Evolutionary conservation across 495 filamentous ascomycete genomes (phyloP).

Genomic region (Xylaria cubensis): DNA sequence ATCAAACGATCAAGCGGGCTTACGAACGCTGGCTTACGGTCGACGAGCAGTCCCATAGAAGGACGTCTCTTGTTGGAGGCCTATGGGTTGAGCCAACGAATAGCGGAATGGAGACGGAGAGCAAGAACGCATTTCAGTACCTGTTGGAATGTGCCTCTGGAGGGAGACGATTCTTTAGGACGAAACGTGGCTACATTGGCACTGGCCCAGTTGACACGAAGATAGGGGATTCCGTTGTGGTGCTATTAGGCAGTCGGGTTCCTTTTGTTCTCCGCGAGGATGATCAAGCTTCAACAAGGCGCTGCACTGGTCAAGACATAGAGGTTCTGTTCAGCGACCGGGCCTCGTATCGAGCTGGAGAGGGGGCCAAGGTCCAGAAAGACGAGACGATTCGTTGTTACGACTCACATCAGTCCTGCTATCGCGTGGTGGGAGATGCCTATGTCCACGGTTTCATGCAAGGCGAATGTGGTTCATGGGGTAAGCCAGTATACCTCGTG

Average conservation of each 20-base stretch:
- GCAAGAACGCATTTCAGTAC: slow-evolving; percentile 34
- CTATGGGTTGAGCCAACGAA: slow-evolving; percentile 24
- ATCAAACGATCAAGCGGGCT: slow-evolving; percentile 7
- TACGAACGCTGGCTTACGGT: slow-evolving; percentile 27
- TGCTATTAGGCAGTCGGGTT: slow-evolving; percentile 32
- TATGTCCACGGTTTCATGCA: slow-evolving; percentile 36
- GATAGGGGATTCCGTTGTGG: slow-evolving; percentile 29
- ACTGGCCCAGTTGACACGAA: slow-evolving; percentile 31
- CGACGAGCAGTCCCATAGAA: slow-evolving; percentile 22
- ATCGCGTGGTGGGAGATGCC: slow-evolving; percentile 30
- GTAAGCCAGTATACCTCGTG: slow-evolving; percentile 2
- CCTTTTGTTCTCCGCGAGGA: slow-evolving; percentile 31
- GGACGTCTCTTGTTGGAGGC: slow-evolving; percentile 30
- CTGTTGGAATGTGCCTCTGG: slow-evolving; percentile 32
- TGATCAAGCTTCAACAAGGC: background rate
- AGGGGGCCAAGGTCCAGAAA: slow-evolving; percentile 2
- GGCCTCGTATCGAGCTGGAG: slow-evolving; percentile 15
- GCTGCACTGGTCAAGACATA: background rate
- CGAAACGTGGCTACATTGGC: slow-evolving; percentile 35
- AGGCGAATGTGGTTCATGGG: slow-evolving; percentile 11
- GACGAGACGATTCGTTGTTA: background rate
- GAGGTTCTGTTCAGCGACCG: slow-evolving; percentile 19
- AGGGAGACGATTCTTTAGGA: slow-evolving; percentile 35
- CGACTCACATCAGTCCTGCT: background rate
- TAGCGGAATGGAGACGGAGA: slow-evolving; percentile 13